phyloP scores from a whole-genome alignment of 2,329 filamentous ascomycete species.

The Fusarium cyanostomum region DNA sequence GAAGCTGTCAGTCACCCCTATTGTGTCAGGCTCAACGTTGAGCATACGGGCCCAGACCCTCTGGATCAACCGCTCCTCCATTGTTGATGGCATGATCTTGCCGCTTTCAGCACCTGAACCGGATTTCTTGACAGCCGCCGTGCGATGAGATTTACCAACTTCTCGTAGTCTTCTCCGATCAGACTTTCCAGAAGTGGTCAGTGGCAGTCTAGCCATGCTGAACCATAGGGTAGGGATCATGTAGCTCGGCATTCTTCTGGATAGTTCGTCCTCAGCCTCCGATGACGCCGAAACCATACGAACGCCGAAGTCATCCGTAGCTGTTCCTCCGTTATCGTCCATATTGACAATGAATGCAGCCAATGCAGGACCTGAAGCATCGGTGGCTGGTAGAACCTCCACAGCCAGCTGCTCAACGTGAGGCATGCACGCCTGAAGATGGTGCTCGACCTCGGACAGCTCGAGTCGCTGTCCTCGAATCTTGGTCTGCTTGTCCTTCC shows the following conservation, averaged over 20 bases:
- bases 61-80: not conserved
- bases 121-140: not conserved
- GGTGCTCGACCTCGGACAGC: constrained; percentile 23
- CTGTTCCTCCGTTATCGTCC: not conserved
- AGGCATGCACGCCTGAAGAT: constrained; percentile 3
- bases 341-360: not conserved
- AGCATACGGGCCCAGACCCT: not conserved
- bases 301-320: not conserved
- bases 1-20: constrained; percentile 5
- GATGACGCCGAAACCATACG: not conserved
- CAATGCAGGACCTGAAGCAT: not conserved
- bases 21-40: not conserved
- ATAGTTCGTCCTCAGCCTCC: not conserved
- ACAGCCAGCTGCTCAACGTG: not conserved
- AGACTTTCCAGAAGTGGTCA: constrained; percentile 2
- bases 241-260: not conserved
- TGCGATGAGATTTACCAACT: not conserved
- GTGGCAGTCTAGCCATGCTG: not conserved
- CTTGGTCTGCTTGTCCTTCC: constrained; percentile 46
- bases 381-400: not conserved
- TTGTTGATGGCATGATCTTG: not conserved
- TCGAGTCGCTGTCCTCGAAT: constrained; percentile 6
- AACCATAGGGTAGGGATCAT: constrained; percentile 5
- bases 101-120: not conserved
- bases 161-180: constrained; percentile 1